phyloP scores from a whole-genome alignment of 2,329 filamentous ascomycete genomes.

The Aureobasidium vineae region DNA sequence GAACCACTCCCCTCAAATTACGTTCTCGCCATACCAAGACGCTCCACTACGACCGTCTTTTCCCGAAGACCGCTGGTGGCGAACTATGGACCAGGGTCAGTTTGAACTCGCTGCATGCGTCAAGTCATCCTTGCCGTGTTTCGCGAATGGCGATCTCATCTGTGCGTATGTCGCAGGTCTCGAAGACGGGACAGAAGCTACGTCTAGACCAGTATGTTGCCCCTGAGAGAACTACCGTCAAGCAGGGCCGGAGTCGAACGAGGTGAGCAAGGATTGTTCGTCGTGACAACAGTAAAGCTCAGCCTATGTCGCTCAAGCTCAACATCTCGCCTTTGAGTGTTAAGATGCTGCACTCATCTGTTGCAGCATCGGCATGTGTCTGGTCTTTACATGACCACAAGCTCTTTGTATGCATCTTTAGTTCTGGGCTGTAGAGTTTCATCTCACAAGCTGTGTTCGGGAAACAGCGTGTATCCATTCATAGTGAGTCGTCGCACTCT shows the following conservation, averaged over 20 bases:
- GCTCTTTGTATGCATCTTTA: neutral
- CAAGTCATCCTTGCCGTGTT: neutral
- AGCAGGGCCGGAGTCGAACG: neutral
- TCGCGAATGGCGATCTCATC: neutral
- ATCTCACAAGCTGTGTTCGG: neutral
- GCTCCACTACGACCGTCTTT: neutral
- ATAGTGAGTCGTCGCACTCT: neutral
- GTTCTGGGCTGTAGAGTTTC: neutral
- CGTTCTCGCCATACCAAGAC: neutral
- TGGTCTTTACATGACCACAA: neutral
- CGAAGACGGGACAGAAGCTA: neutral
- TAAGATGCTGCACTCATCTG: neutral
- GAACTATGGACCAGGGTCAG: neutral
- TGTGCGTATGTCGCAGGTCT: conserved; percentile 5
- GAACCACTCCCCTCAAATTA: neutral
- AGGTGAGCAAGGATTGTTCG: neutral
- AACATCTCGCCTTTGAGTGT: neutral
- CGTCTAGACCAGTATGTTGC: neutral
- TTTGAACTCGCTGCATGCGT: neutral
- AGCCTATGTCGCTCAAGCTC: neutral
- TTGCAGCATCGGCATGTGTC: neutral
- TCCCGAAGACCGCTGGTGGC: neutral
- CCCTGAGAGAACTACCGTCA: neutral
- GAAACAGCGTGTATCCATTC: neutral
- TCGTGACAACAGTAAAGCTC: neutral